These are phyloP conservation scores for Aspergillus olivimuriae DNA, from an alignment of 495 filamentous ascomycete genomes.

Conservation along the genomic window DNA sequence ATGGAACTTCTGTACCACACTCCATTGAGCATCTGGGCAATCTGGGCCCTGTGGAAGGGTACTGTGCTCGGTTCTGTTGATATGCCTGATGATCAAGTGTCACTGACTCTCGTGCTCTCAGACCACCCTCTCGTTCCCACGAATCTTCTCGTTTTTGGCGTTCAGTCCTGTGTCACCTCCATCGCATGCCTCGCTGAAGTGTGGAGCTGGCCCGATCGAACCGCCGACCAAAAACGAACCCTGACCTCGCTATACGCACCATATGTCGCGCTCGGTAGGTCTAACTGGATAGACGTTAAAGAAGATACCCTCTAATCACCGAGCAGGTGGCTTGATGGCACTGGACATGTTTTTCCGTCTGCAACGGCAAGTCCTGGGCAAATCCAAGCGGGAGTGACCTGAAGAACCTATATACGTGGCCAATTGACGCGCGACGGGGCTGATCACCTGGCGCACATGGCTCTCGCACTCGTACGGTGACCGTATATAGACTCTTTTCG, in stretches of 20 bases:
- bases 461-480: too few species aligned
- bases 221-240: slow-evolving; percentile 48
- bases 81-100: neutral
- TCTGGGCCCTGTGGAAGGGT: slow-evolving; percentile 47
- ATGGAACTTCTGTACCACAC: slow-evolving; percentile 65
- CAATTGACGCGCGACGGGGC: neutral
- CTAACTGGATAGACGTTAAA: neutral
- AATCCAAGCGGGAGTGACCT: slow-evolving; percentile 29
- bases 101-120: slow-evolving; percentile 14
- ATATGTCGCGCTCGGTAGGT: slow-evolving; percentile 69
- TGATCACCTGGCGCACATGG: neutral
- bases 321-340: slow-evolving; percentile 47
- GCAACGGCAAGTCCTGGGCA: slow-evolving; percentile 23
- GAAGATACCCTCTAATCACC: neutral
- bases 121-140: slow-evolving; percentile 56
- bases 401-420: too few species aligned
- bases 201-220: slow-evolving; percentile 51
- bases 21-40: slow-evolving; percentile 61
- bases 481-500: too few species aligned
- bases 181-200: slow-evolving; percentile 59
- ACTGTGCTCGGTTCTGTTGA: slow-evolving; percentile 7
- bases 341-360: slow-evolving; percentile 49
- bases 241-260: slow-evolving; percentile 60
- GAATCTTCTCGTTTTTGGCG: slow-evolving; percentile 60
- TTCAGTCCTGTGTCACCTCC: slow-evolving; percentile 68